These are phyloP conservation scores for Gloeopeniophorella convolvens DNA, from an alignment of 768 basidiomycete species.

Conservation along the genomic window DNA sequence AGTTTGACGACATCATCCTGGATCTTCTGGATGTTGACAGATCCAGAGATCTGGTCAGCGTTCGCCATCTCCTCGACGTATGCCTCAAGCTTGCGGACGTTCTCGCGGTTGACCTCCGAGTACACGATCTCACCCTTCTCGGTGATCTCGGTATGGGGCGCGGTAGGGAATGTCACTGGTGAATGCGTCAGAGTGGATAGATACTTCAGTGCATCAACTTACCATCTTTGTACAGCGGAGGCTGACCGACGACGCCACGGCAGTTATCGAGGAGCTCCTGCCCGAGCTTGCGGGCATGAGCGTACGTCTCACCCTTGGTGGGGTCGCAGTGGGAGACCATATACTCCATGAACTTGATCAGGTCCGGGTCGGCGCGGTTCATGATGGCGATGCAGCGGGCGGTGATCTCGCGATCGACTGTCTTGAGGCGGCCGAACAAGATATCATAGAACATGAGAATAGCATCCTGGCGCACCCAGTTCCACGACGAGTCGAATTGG, in stretches of 20 bases:
- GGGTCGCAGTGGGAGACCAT: conserved; percentile 81
- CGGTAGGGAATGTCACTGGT: conserved; percentile 94
- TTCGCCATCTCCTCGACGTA: conserved; percentile 99
- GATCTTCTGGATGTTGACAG: conserved; percentile 94
- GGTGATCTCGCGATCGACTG: conserved; percentile 93
- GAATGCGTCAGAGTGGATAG: not conserved
- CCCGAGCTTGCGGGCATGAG: conserved; percentile 94
- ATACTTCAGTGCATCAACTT: conserved; percentile 26
- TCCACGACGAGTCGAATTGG: conserved; percentile 98
- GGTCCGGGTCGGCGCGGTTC: conserved; percentile 92
- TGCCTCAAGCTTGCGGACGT: conserved; percentile 94
- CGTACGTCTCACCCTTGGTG: conserved; percentile 82
- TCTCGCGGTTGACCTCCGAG: conserved; percentile 90
- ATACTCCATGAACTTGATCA: conserved; percentile 94
- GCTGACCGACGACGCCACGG: conserved; percentile 68
- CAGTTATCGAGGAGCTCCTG: conserved; percentile 95
- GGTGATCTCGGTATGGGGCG: conserved; percentile 90
- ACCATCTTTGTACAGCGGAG: conserved; percentile 97
- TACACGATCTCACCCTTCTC: conserved; percentile 93
- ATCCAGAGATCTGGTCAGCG: conserved; percentile 75
- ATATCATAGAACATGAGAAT: conserved; percentile 98
- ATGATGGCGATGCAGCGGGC: conserved; percentile 96
- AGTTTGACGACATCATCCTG: conserved; percentile 95
- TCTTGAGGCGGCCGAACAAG: conserved; percentile 89
- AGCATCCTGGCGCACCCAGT: conserved; percentile 98